phyloP scores from a whole-genome alignment of 345 rosid genomes.

The Murraya koenigii region DNA sequence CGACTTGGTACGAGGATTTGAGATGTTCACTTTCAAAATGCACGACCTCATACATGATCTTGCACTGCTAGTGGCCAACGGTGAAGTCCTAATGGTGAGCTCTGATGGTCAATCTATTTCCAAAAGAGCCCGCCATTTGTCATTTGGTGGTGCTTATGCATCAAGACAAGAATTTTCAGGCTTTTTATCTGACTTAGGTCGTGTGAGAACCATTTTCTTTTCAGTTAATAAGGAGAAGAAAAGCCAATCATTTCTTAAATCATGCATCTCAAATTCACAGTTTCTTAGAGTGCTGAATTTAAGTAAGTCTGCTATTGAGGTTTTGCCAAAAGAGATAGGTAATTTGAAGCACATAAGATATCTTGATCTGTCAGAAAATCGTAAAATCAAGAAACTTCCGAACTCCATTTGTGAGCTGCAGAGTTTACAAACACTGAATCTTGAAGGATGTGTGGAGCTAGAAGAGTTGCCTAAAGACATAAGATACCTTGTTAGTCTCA shows the following conservation, averaged over 20 bases:
- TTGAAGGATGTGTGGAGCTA: rapidly evolving
- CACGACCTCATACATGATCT: slow-evolving; percentile 30
- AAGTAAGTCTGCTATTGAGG: neutral
- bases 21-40: neutral
- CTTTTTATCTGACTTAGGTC: neutral
- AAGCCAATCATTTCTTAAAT: neutral
- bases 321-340: slow-evolving; percentile 5
- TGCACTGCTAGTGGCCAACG: neutral
- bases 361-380: neutral
- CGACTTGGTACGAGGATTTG: no score
- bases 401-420: neutral
- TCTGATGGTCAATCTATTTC: rapidly evolving
- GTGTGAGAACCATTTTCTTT: slow-evolving; percentile 8
- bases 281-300: slow-evolving; percentile 14
- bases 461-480: slow-evolving; percentile 14
- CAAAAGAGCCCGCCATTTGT: neutral
- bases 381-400: neutral
- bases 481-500: slow-evolving; percentile 12
- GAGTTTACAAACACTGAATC: neutral
- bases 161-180: neutral
- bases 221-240: neutral
- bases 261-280: neutral
- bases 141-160: neutral
- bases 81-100: rapidly evolving
- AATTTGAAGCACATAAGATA: slow-evolving; percentile 24